Percentiles rank a stretch among this genome's conserved stretches.
Evolutionary conservation across 192 early-diverging fungal genomes (phyloP).

Genomic region (Coemansia sp.): DNA sequence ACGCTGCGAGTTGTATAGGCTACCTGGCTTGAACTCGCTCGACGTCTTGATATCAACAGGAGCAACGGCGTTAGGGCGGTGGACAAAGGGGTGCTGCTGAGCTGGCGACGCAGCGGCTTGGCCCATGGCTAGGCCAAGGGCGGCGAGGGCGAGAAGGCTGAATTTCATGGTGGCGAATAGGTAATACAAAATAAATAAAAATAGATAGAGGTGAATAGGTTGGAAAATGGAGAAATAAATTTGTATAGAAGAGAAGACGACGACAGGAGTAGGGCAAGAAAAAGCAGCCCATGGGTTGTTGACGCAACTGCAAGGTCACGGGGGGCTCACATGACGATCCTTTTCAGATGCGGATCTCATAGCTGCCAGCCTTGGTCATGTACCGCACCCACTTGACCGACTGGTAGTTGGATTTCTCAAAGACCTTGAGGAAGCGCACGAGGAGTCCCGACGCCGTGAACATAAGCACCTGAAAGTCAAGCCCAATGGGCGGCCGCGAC

Average conservation of each 20-base stretch:
- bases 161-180: conserved; percentile 16
- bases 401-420: conserved; percentile 95
- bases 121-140: conserved; percentile 12
- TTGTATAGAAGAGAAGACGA: neutral
- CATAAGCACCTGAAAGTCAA: conserved; percentile 92
- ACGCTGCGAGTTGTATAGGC: conserved; percentile 43
- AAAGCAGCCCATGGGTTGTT: too few relatives aligned
- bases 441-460: conserved; percentile 96
- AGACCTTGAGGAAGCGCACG: conserved; percentile 97
- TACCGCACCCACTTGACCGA: conserved; percentile 99
- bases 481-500: conserved; percentile 93
- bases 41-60: conserved; percentile 5
- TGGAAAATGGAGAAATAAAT: neutral
- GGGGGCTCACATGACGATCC: too few relatives aligned
- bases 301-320: too few relatives aligned
- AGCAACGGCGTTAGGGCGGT: neutral
- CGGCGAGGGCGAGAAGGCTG: conserved; percentile 18
- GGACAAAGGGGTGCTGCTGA: conserved; percentile 26
- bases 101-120: conserved; percentile 15
- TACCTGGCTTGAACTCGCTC: conserved; percentile 31
- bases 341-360: conserved; percentile 47
- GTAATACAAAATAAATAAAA: neutral
- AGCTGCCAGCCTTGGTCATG: conserved; percentile 86
- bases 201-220: neutral
- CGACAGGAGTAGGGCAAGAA: neutral